Evolutionary conservation across 2,329 filamentous ascomycete species (phyloP), one percentile per base, ranked within the genome.

Genomic region (Aureobasidium sp.): DNA sequence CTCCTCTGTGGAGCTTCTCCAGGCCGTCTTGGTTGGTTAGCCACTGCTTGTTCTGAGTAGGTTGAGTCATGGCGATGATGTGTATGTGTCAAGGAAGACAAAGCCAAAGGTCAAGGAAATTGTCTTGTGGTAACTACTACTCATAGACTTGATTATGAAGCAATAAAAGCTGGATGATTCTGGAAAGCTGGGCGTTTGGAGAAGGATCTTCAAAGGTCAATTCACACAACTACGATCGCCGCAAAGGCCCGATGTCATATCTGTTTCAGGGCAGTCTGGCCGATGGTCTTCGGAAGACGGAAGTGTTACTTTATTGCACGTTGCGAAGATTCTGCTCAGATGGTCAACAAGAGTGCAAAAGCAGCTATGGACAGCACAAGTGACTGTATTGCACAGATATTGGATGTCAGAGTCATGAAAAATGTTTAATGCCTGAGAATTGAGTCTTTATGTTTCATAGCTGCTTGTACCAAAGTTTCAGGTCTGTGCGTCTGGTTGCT

Each of bases 21-120:
- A 78, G 69, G 5, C 76, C 76, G 69, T 77, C 70, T 65, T 78
- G 76, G 39, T 68, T 68, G 15, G 76, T 77, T 48, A 73, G 69
- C 77, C 76, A 78, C 65, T 74, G 74, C 68, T 72, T 75, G 63
- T 73, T 67, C 27, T 66, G 46, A 44, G 62, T 61, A 20, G 63
- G 55, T 44, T 48, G 51, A 20, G 66, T 48, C 66, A 66, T 67
- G 32, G 47, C 50, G 57, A 23, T 26, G 27, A 20, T 55, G 23
- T 15, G 29, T 46, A 56, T 44, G 27, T 15, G 39, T 46, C 29
- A 26, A 23, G 41, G 27, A 17, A n/a, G 37, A 32, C 26, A 15
- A 23, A n/a, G 5, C 12, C 3, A 9, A 23, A 6, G 29, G 26
- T 10, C 34, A 47, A 17, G 20, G 29, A 29, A 15, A 36, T 36